These are phyloP conservation scores for Kitagawia praeruptora DNA, from an alignment of 129 eudicot genomes.

Conservation along the genomic window DNA sequence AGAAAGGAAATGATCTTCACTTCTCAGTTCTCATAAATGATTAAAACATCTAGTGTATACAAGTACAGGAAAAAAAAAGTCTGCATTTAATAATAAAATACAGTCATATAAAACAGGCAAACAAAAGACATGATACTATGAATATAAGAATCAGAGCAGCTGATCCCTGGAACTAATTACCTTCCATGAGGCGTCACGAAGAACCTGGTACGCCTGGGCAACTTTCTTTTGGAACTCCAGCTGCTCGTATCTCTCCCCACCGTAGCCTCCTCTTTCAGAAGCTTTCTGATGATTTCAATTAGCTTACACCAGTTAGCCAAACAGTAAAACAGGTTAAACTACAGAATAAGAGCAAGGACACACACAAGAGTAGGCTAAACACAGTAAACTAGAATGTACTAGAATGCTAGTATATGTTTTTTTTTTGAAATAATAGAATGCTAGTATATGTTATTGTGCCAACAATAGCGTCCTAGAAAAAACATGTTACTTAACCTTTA, in stretches of 20 bases:
- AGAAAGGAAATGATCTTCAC: background rate
- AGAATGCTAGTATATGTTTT: too few relatives aligned
- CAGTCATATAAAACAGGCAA: background rate
- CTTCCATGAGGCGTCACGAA: slow-evolving; percentile 87
- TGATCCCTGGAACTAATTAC: slow-evolving; percentile 19
- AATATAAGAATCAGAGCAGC: background rate
- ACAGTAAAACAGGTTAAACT: background rate
- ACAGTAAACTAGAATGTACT: background rate
- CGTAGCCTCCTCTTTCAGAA: slow-evolving; percentile 97
- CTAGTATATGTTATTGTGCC: too few relatives aligned
- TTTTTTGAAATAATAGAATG: too few relatives aligned
- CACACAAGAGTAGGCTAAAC: slow-evolving; percentile 3
- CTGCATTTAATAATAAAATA: background rate
- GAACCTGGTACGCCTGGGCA: slow-evolving; percentile 42
- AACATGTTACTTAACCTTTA: background rate
- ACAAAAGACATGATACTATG: background rate
- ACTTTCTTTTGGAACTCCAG: slow-evolving; percentile 86
- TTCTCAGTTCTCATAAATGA: background rate
- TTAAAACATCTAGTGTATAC: background rate
- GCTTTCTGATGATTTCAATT: slow-evolving; percentile 50
- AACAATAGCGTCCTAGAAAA: background rate
- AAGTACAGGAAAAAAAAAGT: background rate
- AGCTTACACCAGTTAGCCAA: background rate
- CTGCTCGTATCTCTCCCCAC: slow-evolving; percentile 83
- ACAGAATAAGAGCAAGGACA: background rate